Base-by-base conservation (phyloP, 805 yeast species). In the Ogataea parapolymorpha region DNA sequence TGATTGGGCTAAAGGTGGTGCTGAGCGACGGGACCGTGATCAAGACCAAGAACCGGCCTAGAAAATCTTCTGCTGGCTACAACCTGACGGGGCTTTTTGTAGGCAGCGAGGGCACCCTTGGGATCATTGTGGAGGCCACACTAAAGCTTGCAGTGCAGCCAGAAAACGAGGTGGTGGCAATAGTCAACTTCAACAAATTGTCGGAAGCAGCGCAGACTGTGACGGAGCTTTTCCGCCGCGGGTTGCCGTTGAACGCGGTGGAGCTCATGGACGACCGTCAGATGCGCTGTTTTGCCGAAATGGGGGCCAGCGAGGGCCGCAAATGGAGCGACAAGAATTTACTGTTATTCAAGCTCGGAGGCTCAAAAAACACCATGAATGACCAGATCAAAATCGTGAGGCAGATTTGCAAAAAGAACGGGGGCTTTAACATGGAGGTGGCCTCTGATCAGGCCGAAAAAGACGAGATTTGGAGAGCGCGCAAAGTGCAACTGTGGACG, bases 51-150 rank as follows among this genome's bases (percentile, higher is more conserved):
- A 77, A 74, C 50, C 70, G 93, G 57, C 90, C 93, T 3, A 72
- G 85, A 53, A 85, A 85, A 52, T 75, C 89, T 2, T 73, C 85
- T 47, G 90, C 91, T 7, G 95, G 95, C 10, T 85, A 85, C 56
- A 84, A 83, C 53, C 66, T 85, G 57, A 85, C 83, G 40, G 81
- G 83, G 7, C 58, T 84, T 44, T 81, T 84, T 54, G 69, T 80
- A 33, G 91, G 91, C 0, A 71, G 82, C 37, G 91, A 84, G 54
- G 91, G 91, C 2, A 84, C 91, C 0, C 60, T 84, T 46, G 91
- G 90, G 1, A 71, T 84, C 17, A 78, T 84, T 28, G 83, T 88
- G 1, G 88, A 84, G 50, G 85, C 84, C 6, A 83, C 89, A 0
- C 65, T 84, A 37, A 80, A 77, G 53, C 63, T 84, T 32, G 76